A percentile compares a stretch with the other conserved stretches of the same genome.
Evolutionary conservation across 1,284 basidiomycete genomes (phyloP).

Genomic region (Cutaneotrichosporon sp.): DNA sequence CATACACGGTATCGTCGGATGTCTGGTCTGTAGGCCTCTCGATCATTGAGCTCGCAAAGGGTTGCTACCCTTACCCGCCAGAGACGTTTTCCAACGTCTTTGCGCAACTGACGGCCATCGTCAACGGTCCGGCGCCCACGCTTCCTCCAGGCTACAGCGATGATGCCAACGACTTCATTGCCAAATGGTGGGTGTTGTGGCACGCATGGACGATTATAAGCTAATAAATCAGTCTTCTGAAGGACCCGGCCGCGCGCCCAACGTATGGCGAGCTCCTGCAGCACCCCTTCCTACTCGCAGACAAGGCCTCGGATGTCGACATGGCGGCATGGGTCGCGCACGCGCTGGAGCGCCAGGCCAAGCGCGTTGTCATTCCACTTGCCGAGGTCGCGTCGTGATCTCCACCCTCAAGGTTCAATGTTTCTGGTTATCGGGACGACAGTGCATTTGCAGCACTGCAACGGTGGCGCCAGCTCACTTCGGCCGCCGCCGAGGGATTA

Average conservation of each 20-base stretch:
- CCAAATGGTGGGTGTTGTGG: constrained; percentile 52
- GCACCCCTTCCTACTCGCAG: constrained; percentile 68
- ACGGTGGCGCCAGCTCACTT: not conserved
- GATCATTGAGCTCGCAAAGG: constrained; percentile 89
- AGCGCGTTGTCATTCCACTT: constrained; percentile 36
- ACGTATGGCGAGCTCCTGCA: constrained; percentile 79
- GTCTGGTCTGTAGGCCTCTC: constrained; percentile 97
- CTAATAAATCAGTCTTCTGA: constrained; percentile 62
- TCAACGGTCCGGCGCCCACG: constrained; percentile 86
- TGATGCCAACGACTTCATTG: constrained; percentile 57
- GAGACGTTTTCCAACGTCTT: constrained; percentile 97
- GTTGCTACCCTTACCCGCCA: constrained; percentile 95
- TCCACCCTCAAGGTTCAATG: not conserved
- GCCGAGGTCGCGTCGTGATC: constrained; percentile 30
- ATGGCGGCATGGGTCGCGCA: constrained; percentile 76
- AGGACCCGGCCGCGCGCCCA: constrained; percentile 73
- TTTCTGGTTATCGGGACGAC: constrained; percentile 1
- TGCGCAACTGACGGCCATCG: constrained; percentile 92
- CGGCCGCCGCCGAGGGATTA: constrained; percentile 6
- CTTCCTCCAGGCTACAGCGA: constrained; percentile 62
- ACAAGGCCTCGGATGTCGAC: constrained; percentile 65
- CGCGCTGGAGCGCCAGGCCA: constrained; percentile 59
- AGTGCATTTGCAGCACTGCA: not conserved
- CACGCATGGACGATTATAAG: constrained; percentile 9
- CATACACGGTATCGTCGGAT: constrained; percentile 95